phyloP scores from a whole-genome alignment of 202 grass and related monocot species.

The Carex sylvatica region DNA sequence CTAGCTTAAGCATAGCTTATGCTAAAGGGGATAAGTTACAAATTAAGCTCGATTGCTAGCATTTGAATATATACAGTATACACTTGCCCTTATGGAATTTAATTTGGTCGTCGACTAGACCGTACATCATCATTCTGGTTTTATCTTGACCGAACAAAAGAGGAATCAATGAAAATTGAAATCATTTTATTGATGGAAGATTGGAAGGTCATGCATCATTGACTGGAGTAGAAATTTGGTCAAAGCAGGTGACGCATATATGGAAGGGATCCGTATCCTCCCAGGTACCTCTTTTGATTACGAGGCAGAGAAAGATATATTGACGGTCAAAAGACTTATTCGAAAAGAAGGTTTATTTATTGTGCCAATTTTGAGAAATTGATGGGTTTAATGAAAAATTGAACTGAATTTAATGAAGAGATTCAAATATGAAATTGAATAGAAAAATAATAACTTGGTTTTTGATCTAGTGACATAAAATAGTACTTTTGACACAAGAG shows the following conservation, averaged over 20 bases:
- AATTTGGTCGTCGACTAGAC: neutral
- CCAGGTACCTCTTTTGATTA: conserved; percentile 32
- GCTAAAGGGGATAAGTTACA: too few species aligned
- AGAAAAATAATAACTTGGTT: neutral
- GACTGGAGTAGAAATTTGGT: neutral
- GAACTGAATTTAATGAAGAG: neutral
- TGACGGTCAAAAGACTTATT: conserved; percentile 50
- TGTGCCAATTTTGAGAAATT: neutral
- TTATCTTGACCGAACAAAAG: neutral
- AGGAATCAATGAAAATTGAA: neutral
- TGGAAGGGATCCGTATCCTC: neutral
- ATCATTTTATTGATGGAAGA: neutral
- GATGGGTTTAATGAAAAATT: neutral
- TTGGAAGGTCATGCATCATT: neutral
- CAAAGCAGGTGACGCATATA: neutral
- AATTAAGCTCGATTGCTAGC: neutral
- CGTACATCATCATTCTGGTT: too few species aligned
- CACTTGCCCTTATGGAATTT: neutral
- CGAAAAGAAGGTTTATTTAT: conserved; percentile 73
- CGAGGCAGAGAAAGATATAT: conserved; percentile 56
- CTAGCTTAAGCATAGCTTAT: too few species aligned
- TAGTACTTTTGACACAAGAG: too few species aligned
- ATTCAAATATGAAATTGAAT: neutral
- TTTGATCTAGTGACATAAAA: too few species aligned
- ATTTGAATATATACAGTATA: neutral